phyloP scores from a whole-genome alignment of 1,284 basidiomycete genomes.

The Paramarasmius palmivorus region DNA sequence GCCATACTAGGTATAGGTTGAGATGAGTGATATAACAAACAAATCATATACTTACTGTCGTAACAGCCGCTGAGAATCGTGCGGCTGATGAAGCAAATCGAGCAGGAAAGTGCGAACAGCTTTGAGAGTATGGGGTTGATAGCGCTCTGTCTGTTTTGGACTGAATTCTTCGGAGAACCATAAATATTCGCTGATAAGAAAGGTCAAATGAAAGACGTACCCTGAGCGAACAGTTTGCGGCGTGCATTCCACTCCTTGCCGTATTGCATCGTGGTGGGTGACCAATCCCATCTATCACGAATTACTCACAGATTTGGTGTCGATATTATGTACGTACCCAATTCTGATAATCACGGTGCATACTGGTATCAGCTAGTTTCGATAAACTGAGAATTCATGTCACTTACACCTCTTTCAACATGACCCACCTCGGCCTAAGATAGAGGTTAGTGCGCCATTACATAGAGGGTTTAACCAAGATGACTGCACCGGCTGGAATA shows the following conservation, averaged over 20 bases:
- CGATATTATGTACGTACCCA: neutral
- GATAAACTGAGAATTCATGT: neutral
- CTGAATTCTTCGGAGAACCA: neutral
- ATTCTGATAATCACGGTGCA: neutral
- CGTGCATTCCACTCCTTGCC: constrained; percentile 6
- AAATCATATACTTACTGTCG: neutral
- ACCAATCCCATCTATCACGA: neutral
- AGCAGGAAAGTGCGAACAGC: neutral
- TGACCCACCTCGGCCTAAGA: constrained; percentile 3
- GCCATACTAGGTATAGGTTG: constrained; percentile 31
- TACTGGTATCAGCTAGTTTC: neutral
- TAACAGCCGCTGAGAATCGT: neutral
- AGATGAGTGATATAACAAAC: neutral
- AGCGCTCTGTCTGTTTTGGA: neutral
- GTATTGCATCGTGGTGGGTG: neutral
- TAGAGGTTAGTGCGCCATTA: neutral
- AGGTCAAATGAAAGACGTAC: neutral
- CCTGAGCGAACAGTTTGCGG: constrained; percentile 30
- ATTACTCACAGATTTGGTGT: neutral
- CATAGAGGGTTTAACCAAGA: neutral
- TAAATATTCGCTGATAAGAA: neutral
- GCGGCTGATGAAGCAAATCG: neutral
- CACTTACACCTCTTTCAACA: constrained; percentile 10
- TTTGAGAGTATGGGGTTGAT: neutral
- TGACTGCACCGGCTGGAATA: constrained; percentile 8